Conservation (phyloP, 2,329 filamentous ascomycete species). For the Fusarium verticillioides region DNA sequence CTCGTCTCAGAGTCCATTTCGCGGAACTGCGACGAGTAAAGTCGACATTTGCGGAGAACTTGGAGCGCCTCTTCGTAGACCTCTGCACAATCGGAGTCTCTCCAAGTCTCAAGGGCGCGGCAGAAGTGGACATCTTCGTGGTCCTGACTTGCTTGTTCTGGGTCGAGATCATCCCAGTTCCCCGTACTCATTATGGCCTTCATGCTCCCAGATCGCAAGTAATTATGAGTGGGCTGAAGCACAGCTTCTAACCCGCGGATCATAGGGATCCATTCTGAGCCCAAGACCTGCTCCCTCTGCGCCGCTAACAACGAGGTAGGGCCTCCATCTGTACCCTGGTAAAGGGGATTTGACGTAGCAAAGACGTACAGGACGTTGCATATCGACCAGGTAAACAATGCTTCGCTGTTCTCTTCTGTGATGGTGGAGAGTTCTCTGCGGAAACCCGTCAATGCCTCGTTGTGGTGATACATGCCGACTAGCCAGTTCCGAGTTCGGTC, state of each 20-base stretch:
- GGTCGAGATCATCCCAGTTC: neutral
- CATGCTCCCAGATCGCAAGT: accelerated
- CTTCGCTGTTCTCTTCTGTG: neutral
- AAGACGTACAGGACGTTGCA: neutral
- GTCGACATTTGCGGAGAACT: neutral
- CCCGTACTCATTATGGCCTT: neutral
- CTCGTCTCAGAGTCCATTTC: neutral
- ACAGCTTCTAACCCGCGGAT: neutral
- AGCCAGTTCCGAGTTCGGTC: neutral
- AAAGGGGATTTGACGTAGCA: neutral
- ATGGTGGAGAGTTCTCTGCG: neutral
- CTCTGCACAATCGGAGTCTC: accelerated
- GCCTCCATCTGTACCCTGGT: neutral
- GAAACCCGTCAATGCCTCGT: neutral
- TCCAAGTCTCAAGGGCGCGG: neutral
- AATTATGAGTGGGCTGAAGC: neutral
- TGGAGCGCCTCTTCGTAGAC: neutral
- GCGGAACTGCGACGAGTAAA: neutral
- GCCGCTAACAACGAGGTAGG: accelerated
- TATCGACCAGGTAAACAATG: neutral
- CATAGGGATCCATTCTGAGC: neutral
- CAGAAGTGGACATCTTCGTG: neutral
- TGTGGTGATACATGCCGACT: neutral
- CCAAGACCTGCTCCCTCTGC: neutral
- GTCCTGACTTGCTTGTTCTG: accelerated